Evolutionary conservation across 148 eudicot genomes (phyloP), one percentile per base, ranked within the genome.

Genomic region (Rhododendron ferrugineum): DNA sequence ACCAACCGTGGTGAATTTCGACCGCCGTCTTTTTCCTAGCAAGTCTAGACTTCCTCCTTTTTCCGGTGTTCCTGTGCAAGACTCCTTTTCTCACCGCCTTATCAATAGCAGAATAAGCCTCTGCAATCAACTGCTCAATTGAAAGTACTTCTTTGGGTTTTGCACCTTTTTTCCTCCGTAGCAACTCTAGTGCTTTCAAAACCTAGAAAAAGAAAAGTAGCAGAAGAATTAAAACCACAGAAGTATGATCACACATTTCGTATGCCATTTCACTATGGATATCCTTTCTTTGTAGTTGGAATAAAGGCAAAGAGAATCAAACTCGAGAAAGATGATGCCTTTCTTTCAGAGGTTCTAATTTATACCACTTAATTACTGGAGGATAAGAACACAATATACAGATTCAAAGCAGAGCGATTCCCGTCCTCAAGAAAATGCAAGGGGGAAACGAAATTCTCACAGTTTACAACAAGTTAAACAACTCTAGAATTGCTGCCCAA

Each of bases 1-100:
- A 96, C 98, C 98, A 94, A 26, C 98, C 98, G 52, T 92, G 95
- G 85, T 93, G 93, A 84, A 96, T 96, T 88, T 91, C 95, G 20
- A 95, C 90, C 10, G 93, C 96, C 79, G 91, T 92, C 92, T 95
- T 96, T 86, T 90, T 93, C 78, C 98, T 89, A 50, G 99, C 95
- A 82, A 96, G 94, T 50, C 99, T 88, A 58, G 99, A 96, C 82
- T 96, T 96, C 81, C 99, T 90, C 77, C 91, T 86, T 22, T 98
- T 97, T 62, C 95, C 99, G 3, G 99, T 96, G 90, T 95, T 96
- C 81, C 93, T 87, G 90, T 96, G 99, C 85, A 94, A 83, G 4
- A 93, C 84, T 81, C 99, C 98, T 16, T 86, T 94, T 68, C 91
- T 93, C 34, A 96, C 95, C 1, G 98, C 98, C 86, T 95, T 95